phyloP scores from a whole-genome alignment of 2,329 filamentous ascomycete genomes.

The Endocalyx cinctus region DNA sequence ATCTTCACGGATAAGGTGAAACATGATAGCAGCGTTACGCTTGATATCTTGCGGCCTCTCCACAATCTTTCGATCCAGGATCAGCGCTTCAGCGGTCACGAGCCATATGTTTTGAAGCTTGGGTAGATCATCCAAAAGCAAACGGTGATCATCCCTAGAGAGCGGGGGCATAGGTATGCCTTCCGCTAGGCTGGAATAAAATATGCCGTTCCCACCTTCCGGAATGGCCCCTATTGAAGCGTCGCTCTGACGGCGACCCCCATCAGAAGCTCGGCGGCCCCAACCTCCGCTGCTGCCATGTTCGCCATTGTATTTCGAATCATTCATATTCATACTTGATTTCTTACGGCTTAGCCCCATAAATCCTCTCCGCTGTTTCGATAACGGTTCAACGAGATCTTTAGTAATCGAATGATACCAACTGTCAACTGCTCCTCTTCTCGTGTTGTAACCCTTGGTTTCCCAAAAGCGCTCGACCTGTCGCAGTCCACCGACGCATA shows the following conservation, averaged over 20 bases:
- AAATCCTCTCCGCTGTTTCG: slow-evolving; percentile 49
- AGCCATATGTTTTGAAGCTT: slow-evolving; percentile 57
- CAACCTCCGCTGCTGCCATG: slow-evolving; percentile 11
- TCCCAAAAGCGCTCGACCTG: slow-evolving; percentile 63
- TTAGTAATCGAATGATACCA: slow-evolving; percentile 53
- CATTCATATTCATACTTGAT: slow-evolving; percentile 35
- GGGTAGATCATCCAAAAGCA: slow-evolving; percentile 52
- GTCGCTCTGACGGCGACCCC: slow-evolving; percentile 22
- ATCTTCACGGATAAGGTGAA: slow-evolving; percentile 61
- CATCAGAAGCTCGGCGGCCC: slow-evolving; percentile 24
- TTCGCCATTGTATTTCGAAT: slow-evolving; percentile 17
- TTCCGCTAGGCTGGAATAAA: slow-evolving; percentile 54
- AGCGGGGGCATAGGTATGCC: slow-evolving; percentile 60
- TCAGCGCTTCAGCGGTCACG: slow-evolving; percentile 58
- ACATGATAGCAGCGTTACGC: slow-evolving; percentile 57
- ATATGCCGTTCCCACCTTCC: slow-evolving; percentile 40
- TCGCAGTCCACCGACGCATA: slow-evolving; percentile 57
- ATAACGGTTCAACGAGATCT: slow-evolving; percentile 35
- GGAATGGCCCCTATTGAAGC: slow-evolving; percentile 17
- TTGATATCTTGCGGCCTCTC: slow-evolving; percentile 56
- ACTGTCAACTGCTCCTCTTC: slow-evolving; percentile 53
- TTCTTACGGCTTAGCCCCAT: slow-evolving; percentile 55
- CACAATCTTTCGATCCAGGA: slow-evolving; percentile 56
- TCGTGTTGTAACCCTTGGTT: slow-evolving; percentile 59
- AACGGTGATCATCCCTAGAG: slow-evolving; percentile 43